Evolutionary conservation across 495 filamentous ascomycete species (phyloP).

Genomic region (Recurvomyces mirabilis): DNA sequence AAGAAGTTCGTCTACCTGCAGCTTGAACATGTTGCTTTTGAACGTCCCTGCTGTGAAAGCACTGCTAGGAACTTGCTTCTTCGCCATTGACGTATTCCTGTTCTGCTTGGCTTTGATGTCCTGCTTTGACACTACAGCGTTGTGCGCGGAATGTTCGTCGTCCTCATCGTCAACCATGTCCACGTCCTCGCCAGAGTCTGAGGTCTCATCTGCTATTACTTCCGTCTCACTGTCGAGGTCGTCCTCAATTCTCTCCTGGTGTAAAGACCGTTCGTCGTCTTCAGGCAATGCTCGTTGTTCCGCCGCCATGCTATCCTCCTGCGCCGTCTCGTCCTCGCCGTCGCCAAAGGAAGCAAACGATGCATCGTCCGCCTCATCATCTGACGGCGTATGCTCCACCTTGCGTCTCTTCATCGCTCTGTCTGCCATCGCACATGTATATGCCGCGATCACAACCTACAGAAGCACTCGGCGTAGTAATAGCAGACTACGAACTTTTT

Average conservation of each 20-base stretch:
- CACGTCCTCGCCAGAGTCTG: not conserved
- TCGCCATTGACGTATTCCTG: too few species aligned
- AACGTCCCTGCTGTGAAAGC: slow-evolving; percentile 27
- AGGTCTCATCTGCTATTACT: too few species aligned
- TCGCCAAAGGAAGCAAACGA: slow-evolving; percentile 18
- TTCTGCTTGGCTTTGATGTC: not conserved
- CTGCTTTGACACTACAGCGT: not conserved
- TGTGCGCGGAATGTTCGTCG: not conserved
- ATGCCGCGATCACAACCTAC: too few species aligned
- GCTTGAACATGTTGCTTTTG: slow-evolving; percentile 67
- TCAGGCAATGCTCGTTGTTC: too few species aligned
- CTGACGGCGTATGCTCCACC: slow-evolving; percentile 19
- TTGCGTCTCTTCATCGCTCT: slow-evolving; percentile 28
- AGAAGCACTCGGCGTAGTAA: too few species aligned
- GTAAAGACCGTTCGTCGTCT: too few species aligned
- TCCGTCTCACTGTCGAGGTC: too few species aligned
- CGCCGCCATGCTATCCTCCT: not conserved
- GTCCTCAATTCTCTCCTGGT: too few species aligned
- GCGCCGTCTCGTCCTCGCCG: not conserved
- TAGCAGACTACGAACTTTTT: slow-evolving; percentile 3
- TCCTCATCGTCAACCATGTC: not conserved
- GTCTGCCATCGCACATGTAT: slow-evolving; percentile 19
- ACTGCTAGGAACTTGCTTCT: not conserved
- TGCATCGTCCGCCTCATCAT: slow-evolving; percentile 16
- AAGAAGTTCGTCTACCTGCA: slow-evolving; percentile 79